A percentile compares a stretch with the other conserved stretches of the same genome.
Evolutionary conservation across 2,329 filamentous ascomycete genomes (phyloP).

Genomic region (Claviceps sp.): DNA sequence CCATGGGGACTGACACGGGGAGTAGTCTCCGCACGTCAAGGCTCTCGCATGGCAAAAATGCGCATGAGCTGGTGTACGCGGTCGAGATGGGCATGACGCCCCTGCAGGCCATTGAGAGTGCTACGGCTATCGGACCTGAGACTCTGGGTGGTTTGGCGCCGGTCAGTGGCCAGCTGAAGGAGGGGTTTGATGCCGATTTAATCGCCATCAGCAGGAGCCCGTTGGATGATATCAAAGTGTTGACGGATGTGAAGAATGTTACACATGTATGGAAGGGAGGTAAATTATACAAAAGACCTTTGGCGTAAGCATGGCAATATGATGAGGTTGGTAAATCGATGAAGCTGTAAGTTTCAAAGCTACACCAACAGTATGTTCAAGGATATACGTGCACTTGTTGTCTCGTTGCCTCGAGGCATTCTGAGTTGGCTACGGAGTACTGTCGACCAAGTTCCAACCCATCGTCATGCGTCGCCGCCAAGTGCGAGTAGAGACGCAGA

Average conservation of each 20-base stretch:
- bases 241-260: slow-evolving; percentile 25
- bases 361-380: no score
- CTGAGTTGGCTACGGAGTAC: no score
- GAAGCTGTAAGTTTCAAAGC: no score
- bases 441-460: no score
- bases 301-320: background rate
- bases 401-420: no score
- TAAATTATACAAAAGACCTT: slow-evolving; percentile 22
- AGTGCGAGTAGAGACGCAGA: no score
- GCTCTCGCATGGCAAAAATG: slow-evolving; percentile 18
- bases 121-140: slow-evolving; percentile 29
- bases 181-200: slow-evolving; percentile 34
- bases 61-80: slow-evolving; percentile 31
- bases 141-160: slow-evolving; percentile 29
- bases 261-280: slow-evolving; percentile 30
- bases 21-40: slow-evolving; percentile 18
- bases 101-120: slow-evolving; percentile 36
- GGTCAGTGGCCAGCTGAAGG: slow-evolving; percentile 30
- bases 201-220: slow-evolving; percentile 30
- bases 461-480: no score
- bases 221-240: slow-evolving; percentile 25
- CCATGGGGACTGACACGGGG: slow-evolving; percentile 26
- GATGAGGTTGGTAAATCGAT: no score
- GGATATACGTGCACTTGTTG: no score
- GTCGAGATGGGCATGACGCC: slow-evolving; percentile 34